Percentiles rank a stretch among this genome's conserved stretches.
These are phyloP conservation scores for Fusarium begoniae DNA, from an alignment of 2,329 filamentous ascomycete genomes.

Conservation along the genomic window DNA sequence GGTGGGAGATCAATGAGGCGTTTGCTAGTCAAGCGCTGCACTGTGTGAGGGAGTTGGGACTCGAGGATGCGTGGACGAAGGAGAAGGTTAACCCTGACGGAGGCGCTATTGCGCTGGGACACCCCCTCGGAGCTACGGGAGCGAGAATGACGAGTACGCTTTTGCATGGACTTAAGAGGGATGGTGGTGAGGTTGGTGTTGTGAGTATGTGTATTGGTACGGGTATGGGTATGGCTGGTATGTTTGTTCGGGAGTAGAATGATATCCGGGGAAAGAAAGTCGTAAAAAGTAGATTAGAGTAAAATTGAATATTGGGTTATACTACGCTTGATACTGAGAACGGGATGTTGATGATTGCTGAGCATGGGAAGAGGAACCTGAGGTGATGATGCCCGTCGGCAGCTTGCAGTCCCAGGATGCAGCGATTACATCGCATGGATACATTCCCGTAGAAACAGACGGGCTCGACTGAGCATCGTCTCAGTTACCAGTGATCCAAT, in stretches of 20 bases:
- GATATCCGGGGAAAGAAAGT: neutral
- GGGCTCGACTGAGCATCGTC: neutral
- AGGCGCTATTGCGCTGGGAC: constrained; percentile 92
- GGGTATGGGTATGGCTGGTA: constrained; percentile 41
- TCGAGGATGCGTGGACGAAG: constrained; percentile 69
- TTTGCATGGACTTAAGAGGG: constrained; percentile 71
- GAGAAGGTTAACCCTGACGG: constrained; percentile 89
- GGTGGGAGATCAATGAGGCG: constrained; percentile 95
- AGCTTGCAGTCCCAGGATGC: neutral
- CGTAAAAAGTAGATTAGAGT: neutral
- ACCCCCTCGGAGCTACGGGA: constrained; percentile 89
- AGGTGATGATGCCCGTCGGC: neutral
- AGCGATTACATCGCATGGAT: neutral
- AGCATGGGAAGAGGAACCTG: neutral
- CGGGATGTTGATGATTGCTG: neutral
- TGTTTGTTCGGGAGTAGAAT: constrained; percentile 38
- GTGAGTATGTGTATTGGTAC: constrained; percentile 91
- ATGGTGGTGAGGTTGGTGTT: constrained; percentile 80
- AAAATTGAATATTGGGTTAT: neutral
- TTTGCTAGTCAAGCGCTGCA: constrained; percentile 74
- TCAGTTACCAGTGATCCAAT: neutral
- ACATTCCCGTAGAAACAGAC: neutral
- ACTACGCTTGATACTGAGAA: neutral
- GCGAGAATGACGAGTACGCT: constrained; percentile 82
- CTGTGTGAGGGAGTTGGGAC: constrained; percentile 74